Percentiles rank a stretch among this genome's conserved stretches.
Evolutionary conservation across 1,139 yeast species (phyloP).

Genomic region (Blastobotrys elegans): DNA sequence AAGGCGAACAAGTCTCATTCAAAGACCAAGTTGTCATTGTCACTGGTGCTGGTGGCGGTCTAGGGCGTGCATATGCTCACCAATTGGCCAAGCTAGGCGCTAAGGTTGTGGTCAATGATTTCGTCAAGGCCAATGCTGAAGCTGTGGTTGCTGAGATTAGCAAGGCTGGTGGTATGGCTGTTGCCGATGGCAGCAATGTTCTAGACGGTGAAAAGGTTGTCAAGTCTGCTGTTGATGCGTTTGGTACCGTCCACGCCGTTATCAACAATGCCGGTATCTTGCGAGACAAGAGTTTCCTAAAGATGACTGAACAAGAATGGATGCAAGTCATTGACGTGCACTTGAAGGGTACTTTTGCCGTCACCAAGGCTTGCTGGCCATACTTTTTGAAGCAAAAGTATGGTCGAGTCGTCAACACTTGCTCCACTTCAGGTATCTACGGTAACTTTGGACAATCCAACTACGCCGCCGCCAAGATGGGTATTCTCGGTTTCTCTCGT

Average conservation of each 20-base stretch:
- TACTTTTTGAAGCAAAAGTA: constrained; percentile 68
- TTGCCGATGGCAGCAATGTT: constrained; percentile 82
- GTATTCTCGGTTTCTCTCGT: constrained; percentile 76
- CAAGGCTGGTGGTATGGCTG: constrained; percentile 73
- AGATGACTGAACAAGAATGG: constrained; percentile 87
- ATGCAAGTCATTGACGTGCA: constrained; percentile 75
- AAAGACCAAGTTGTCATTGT: constrained; percentile 83
- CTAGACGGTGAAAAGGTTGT: constrained; percentile 71
- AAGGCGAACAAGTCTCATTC: constrained; percentile 56
- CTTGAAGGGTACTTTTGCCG: constrained; percentile 71
- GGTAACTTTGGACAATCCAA: constrained; percentile 98
- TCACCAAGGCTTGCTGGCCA: constrained; percentile 93
- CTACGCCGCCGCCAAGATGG: constrained; percentile 85
- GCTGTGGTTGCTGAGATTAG: constrained; percentile 75
- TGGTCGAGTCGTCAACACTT: constrained; percentile 82
- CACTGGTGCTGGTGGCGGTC: constrained; percentile 95
- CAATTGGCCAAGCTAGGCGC: constrained; percentile 90
- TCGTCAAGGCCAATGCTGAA: constrained; percentile 50
- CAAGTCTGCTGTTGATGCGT: constrained; percentile 68
- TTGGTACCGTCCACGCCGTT: constrained; percentile 81
- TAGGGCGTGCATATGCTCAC: constrained; percentile 86
- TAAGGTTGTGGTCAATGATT: constrained; percentile 90
- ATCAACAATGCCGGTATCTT: constrained; percentile 93
- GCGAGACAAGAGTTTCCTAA: constrained; percentile 82
- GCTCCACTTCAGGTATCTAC: constrained; percentile 94